Conservation (phyloP, 129 eudicot species). For the Apium graveolens region DNA sequence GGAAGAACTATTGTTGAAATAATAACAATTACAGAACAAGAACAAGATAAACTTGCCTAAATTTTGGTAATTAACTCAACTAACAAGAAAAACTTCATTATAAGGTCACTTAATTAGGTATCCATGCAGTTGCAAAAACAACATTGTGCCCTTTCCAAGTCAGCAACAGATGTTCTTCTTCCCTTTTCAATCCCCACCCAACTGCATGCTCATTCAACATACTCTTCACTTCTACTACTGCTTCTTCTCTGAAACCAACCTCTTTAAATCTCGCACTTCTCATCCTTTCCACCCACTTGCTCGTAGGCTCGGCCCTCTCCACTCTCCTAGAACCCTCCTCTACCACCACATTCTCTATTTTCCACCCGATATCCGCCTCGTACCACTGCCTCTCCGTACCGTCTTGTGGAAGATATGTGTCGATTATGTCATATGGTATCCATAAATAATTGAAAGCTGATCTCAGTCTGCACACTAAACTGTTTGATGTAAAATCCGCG, state of each 20-base stretch:
- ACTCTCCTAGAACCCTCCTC: slow-evolving; percentile 69
- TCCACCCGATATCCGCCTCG: slow-evolving; percentile 83
- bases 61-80: not conserved
- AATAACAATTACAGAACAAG: not conserved
- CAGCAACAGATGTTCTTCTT: slow-evolving; percentile 82
- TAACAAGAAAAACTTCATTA: not conserved
- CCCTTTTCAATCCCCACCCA: slow-evolving; percentile 98
- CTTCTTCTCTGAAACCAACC: slow-evolving; percentile 59
- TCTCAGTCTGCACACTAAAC: slow-evolving; percentile 52
- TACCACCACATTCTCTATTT: slow-evolving; percentile 78
- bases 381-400: slow-evolving; percentile 86
- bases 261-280: slow-evolving; percentile 49
- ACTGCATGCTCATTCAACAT: slow-evolving; percentile 94
- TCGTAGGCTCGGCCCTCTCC: slow-evolving; percentile 71
- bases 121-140: slow-evolving; percentile 89
- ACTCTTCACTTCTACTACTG: slow-evolving; percentile 56
- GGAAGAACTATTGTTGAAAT: not conserved
- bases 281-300: slow-evolving; percentile 75
- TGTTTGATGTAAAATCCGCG: slow-evolving; percentile 69
- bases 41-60: not conserved
- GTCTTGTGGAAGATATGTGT: slow-evolving; percentile 73
- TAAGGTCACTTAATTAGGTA: slow-evolving; percentile 28
- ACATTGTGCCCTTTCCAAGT: slow-evolving; percentile 99
- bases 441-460: slow-evolving; percentile 82
- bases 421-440: slow-evolving; percentile 86